Evolutionary conservation across 768 basidiomycete species (phyloP).

Genomic region (Rhizopogon vinicolor): DNA sequence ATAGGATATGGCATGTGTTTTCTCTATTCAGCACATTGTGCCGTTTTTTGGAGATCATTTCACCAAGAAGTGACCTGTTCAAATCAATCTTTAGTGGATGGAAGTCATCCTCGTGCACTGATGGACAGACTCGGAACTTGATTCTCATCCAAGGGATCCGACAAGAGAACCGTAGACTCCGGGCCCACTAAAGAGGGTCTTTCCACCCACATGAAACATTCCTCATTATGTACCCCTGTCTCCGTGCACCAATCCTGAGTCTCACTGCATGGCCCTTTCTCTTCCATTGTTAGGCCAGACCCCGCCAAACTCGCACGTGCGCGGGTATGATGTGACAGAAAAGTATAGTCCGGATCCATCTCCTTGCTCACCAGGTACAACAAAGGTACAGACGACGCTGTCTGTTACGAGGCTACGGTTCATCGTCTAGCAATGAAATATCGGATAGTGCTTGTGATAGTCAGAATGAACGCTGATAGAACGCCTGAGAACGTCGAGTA

Average conservation of each 20-base stretch:
- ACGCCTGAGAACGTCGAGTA: background rate
- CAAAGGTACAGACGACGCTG: background rate
- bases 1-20: background rate
- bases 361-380: background rate
- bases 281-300: background rate
- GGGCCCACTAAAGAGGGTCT: background rate
- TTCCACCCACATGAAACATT: background rate
- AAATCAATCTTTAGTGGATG: background rate
- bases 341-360: background rate
- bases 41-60: background rate
- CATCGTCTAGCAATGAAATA: background rate
- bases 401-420: background rate
- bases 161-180: background rate
- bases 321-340: background rate
- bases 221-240: no score
- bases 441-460: background rate
- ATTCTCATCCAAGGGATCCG: background rate
- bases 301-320: background rate
- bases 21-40: background rate
- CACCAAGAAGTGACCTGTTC: background rate
- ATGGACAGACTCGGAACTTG: background rate
- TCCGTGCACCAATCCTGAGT: background rate
- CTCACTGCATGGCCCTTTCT: background rate
- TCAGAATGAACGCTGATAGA: background rate
- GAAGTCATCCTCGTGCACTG: background rate